Conservation (phyloP, 768 basidiomycete species). For the Pleurotus sapidus region DNA sequence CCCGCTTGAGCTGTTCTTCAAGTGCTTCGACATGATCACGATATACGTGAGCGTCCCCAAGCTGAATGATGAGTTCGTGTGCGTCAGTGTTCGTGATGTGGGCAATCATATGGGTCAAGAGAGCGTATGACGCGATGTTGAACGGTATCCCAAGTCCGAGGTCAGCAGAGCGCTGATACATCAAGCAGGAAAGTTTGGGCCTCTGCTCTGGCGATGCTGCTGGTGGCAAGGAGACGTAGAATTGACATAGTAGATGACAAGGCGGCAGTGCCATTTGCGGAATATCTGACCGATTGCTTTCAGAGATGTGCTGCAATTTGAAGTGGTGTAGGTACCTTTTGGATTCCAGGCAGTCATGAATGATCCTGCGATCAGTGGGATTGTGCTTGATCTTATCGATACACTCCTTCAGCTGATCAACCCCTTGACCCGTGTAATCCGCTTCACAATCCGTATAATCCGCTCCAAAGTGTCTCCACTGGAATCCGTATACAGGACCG, state of each 20-base stretch:
- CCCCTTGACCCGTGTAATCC: constrained; percentile 80
- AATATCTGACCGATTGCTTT: constrained; percentile 57
- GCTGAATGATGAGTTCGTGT: constrained; percentile 90
- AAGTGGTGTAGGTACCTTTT: constrained; percentile 58
- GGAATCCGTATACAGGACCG: constrained; percentile 96
- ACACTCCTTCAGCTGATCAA: constrained; percentile 89
- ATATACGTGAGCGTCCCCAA: constrained; percentile 98
- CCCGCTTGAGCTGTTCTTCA: constrained; percentile 71
- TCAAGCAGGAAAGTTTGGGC: constrained; percentile 85
- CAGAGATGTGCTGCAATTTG: not conserved
- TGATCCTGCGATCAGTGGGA: constrained; percentile 92
- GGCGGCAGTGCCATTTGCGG: constrained; percentile 95
- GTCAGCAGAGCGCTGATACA: constrained; percentile 98
- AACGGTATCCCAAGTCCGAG: constrained; percentile 97
- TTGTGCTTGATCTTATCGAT: constrained; percentile 90
- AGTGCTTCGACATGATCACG: constrained; percentile 89
- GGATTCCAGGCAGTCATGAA: constrained; percentile 98
- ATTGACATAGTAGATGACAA: constrained; percentile 98
- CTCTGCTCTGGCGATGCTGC: constrained; percentile 38
- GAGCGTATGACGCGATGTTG: constrained; percentile 98
- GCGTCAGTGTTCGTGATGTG: constrained; percentile 83
- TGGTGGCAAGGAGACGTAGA: constrained; percentile 90
- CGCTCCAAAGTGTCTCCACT: constrained; percentile 95
- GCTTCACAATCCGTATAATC: constrained; percentile 70
- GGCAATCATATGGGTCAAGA: constrained; percentile 98